Evolutionary conservation across 2,329 filamentous ascomycete species (phyloP).

Genomic region (Allantophomopsis lycopodina): DNA sequence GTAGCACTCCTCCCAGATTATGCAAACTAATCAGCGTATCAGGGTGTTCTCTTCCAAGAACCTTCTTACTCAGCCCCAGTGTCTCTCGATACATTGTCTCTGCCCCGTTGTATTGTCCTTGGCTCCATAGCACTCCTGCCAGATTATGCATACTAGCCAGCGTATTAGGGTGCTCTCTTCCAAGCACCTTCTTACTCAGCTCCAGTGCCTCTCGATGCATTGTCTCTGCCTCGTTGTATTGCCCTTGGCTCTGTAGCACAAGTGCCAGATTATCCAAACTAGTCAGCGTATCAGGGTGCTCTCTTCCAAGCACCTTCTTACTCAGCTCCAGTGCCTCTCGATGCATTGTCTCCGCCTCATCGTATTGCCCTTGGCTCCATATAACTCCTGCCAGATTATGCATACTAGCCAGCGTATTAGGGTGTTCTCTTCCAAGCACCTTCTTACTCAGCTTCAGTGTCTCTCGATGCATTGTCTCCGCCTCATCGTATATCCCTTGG

Average conservation of each 20-base stretch:
- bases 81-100: not conserved
- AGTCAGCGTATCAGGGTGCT: not conserved
- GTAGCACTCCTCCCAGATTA: too few species aligned
- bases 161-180: slow-evolving; percentile 1
- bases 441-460: not conserved
- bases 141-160: slow-evolving; percentile 7
- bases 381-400: slow-evolving; percentile 4
- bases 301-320: not conserved
- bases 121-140: slow-evolving; percentile 2
- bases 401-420: slow-evolving; percentile 5
- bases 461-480: not conserved
- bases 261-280: too few species aligned
- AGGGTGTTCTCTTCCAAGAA: not conserved
- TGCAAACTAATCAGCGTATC: not conserved
- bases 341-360: slow-evolving; percentile 1
- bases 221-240: too few species aligned
- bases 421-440: slow-evolving; percentile 6
- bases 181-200: not conserved
- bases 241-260: too few species aligned
- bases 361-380: slow-evolving; percentile 1
- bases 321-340: not conserved
- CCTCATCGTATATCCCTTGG: not conserved
- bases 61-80: not conserved
- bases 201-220: not conserved
- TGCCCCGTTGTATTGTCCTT: slow-evolving; percentile 2